Evolutionary conservation across 2,329 filamentous ascomycete genomes (phyloP).

Genomic region (Lecanicillium sp.): DNA sequence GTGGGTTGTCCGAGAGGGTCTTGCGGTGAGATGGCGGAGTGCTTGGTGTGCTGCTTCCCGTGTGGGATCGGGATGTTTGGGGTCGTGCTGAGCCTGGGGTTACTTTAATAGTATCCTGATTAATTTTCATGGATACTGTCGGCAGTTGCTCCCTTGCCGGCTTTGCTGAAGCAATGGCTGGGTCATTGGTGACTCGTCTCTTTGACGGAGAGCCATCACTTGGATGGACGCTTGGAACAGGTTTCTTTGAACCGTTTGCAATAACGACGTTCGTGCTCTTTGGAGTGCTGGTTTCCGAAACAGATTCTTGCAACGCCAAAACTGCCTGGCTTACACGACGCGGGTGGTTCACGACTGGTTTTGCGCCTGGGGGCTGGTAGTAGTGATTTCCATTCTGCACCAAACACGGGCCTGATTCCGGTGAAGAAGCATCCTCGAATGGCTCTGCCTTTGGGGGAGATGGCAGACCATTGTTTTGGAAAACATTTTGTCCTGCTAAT

Average conservation of each 20-base stretch:
- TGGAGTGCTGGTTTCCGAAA: slow-evolving; percentile 13
- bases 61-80: background rate
- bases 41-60: no score
- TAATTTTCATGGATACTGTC: no score
- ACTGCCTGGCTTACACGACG: slow-evolving; percentile 12
- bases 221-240: background rate
- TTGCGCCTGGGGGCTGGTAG: background rate
- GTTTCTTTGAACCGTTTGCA: slow-evolving; percentile 12
- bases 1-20: no score
- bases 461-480: slow-evolving; percentile 20
- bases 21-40: no score
- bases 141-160: no score
- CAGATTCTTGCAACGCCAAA: slow-evolving; percentile 18
- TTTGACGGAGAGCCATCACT: no score
- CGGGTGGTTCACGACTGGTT: background rate
- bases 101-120: no score
- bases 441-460: slow-evolving; percentile 14
- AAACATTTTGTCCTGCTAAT: slow-evolving; percentile 20
- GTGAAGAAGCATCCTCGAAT: slow-evolving; percentile 2
- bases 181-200: background rate
- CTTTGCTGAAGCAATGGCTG: background rate
- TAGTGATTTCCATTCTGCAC: slow-evolving; percentile 8
- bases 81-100: no score
- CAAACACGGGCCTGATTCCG: slow-evolving; percentile 8
- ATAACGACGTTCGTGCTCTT: slow-evolving; percentile 9